A percentile compares a stretch with the other conserved stretches of the same genome.
Evolutionary conservation across 23 red algal species (phyloP).

Genomic region (Gracilaria domingensis): DNA sequence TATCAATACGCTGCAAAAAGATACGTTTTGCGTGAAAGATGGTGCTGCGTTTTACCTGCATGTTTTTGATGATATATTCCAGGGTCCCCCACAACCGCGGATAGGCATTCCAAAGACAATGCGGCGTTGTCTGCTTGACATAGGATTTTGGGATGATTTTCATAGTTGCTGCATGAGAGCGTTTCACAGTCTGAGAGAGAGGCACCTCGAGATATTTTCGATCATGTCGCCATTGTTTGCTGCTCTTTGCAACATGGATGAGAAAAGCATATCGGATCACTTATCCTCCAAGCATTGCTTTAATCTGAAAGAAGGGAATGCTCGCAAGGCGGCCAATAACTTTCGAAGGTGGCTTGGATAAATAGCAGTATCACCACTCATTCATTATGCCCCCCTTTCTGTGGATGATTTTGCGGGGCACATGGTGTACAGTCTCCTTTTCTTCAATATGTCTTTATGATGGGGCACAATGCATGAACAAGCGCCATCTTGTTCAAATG

Average conservation of each 20-base stretch:
- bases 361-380: not conserved
- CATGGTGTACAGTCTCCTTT: not conserved
- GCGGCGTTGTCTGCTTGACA: slow-evolving; percentile 21
- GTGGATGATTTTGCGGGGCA: not conserved
- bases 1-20: slow-evolving; percentile 6
- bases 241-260: slow-evolving; percentile 14
- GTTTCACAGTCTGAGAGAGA: slow-evolving; percentile 35
- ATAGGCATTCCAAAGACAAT: slow-evolving; percentile 17
- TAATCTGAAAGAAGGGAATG: slow-evolving; percentile 21
- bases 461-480: not conserved
- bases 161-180: slow-evolving; percentile 26
- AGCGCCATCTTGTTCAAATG: not conserved
- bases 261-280: slow-evolving; percentile 8
- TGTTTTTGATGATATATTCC: slow-evolving; percentile 24
- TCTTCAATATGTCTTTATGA: not conserved
- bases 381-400: not conserved
- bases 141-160: slow-evolving; percentile 57
- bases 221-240: slow-evolving; percentile 35
- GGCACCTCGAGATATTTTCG: slow-evolving; percentile 36
- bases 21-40: slow-evolving; percentile 34
- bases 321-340: not conserved
- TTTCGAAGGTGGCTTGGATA: slow-evolving; percentile 60
- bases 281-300: slow-evolving; percentile 17
- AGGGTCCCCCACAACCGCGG: not conserved
- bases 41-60: slow-evolving; percentile 27